phyloP scores from a whole-genome alignment of 306 rosid genomes.

The Trichosanthes cucumerina region DNA sequence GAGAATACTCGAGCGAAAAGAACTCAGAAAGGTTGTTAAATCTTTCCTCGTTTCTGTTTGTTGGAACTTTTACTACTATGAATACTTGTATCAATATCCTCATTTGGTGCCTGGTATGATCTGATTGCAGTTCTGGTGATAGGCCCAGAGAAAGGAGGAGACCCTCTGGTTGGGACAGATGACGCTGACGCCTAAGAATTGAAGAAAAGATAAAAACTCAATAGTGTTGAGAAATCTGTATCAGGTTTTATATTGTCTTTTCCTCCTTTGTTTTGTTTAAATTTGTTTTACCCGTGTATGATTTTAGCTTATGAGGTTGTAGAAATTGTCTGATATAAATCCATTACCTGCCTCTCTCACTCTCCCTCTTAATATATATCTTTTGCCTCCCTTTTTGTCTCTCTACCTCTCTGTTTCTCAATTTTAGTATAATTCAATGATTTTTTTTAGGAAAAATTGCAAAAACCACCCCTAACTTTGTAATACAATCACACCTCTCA shows the following conservation, averaged over 20 bases:
- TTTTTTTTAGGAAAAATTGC: neutral
- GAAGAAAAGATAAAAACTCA: neutral
- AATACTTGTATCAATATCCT: conserved; percentile 10
- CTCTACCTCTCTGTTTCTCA: neutral
- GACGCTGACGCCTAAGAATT: conserved; percentile 26
- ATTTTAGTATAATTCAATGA: neutral
- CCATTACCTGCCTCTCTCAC: neutral
- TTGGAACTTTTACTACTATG: conserved; percentile 1
- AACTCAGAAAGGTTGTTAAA: conserved; percentile 47
- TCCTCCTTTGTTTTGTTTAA: neutral
- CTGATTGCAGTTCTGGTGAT: conserved; percentile 48
- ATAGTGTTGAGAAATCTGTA: conserved; percentile 13
- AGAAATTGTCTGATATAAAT: neutral
- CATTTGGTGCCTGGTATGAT: conserved; percentile 22
- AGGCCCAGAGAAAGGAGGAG: conserved; percentile 74
- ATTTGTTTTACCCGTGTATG: neutral
- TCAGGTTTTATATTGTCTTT: neutral
- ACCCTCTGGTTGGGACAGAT: conserved; percentile 89
- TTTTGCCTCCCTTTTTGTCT: neutral
- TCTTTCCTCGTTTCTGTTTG: neutral
- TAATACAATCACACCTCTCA: too few species aligned
- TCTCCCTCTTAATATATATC: neutral
- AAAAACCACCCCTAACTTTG: too few species aligned
- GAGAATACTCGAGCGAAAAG: conserved; percentile 36
- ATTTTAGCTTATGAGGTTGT: conserved; percentile 3